Base-by-base conservation (phyloP, 225 moss, liverwort and hornwort species). In the Physcomitrium patens region DNA sequence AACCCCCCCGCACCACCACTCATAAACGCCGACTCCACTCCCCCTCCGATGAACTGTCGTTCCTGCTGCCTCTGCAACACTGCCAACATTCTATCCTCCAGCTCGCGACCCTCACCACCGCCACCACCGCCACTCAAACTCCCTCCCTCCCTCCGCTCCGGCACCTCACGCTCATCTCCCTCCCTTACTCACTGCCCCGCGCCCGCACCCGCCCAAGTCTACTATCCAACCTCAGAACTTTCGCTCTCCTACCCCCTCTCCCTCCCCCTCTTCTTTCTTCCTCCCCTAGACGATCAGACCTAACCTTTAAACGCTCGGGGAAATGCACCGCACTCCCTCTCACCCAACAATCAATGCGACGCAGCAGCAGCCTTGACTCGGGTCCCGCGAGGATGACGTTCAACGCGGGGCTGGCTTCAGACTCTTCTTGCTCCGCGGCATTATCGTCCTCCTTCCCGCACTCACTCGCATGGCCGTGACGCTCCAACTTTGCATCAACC, bases 11-110 rank as follows among this genome's bases (percentile, higher is more conserved):
- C 81, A 73, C 79, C 27, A 66, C 82, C 75, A 24, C 76, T 85
- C 84, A 81, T 75, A 63, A 19, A 83, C 76, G 65, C 19, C 72
- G 53, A n/a, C 31, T 37, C 31, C 65, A 63, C 77, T 83, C 72
- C 49, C 5, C 71, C 63, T 24, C 92, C 92, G 16, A 91, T 72
- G 43, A 79, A 78, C 65, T 79, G 89, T 63, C 81, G 86, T 77
- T 89, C 85, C 77, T 88, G 89, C 70, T 96, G 92, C 63, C 91
- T 86, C 42, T 91, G 78, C 88, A 91, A 80, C 86, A 97, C 94
- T 78, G 91, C 94, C 82, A 92, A 94, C 96, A 97, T 97, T 79
- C 86, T 77, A 37, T 37, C 31, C 78, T 12, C 76, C 0, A 64
- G 5, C 80, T 41, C 23, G 3, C 23, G 12, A 19, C 26, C n/a